Evolutionary conservation across 257 asterid species (phyloP), one percentile per base, ranked within the genome.

Genomic region (Petunia axillaris): DNA sequence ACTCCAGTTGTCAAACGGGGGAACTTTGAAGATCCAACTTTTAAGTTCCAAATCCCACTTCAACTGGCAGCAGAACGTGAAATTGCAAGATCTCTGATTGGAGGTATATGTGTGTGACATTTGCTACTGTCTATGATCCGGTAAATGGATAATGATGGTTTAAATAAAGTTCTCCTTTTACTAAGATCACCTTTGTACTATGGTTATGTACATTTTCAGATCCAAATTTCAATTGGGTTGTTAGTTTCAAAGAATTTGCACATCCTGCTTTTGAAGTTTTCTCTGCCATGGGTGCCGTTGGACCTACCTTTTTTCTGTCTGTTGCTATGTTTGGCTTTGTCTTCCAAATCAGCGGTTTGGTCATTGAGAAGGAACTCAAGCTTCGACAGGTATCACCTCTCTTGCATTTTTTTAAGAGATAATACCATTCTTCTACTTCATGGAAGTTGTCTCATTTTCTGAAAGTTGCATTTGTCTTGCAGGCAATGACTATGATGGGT

Each of bases 401-500:
- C 58, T 71, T 82, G 67, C 82, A 60, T 83, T 81, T 74, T 75
- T 55, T 62, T 80, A 38, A 71, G 62, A 71, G 60, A 50, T 3
- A 50, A 48, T 50, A 11, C 16, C 62, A 13, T 73, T 73, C 63
- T 73, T 73, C 63, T 13, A 73, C 63, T 50, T 68, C 85, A 71
- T 35, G 59, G 48, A 14, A 83, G 70, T 66, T 50, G 59, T 76
- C 70, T 46, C 79, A 67, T 64, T 64, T 40, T 78, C 79, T 81
- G 58, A 35, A 60, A 11, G 39, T 78, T 39, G 41, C 81, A 67
- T 79, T 78, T 78, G 50, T 48, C 86, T 78, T 48, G 77, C 91
- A 93, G 98, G 93, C 95, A 65, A 94, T 94, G 98, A 81, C 94
- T 16, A 91, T 94, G 91, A 94, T 94, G 98, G 98, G 98, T 11